phyloP scores from a whole-genome alignment of 768 basidiomycete genomes.

The Psilocybe cyanescens region DNA sequence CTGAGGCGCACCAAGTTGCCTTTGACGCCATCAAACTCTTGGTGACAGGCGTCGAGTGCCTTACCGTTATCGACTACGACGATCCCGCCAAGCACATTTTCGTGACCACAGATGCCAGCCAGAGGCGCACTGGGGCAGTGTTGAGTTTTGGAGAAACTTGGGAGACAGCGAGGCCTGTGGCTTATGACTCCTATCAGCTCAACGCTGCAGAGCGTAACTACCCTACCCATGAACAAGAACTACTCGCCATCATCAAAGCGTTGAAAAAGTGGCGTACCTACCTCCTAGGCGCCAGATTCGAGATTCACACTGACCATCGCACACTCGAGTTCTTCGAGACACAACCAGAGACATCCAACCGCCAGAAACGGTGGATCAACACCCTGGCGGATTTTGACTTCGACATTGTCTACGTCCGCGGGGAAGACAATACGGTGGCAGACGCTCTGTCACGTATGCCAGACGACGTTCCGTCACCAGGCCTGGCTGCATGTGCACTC shows the following conservation, averaged over 20 bases:
- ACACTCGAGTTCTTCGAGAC: slow-evolving; percentile 34
- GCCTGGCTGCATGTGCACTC: slow-evolving; percentile 5
- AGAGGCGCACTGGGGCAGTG: slow-evolving; percentile 29
- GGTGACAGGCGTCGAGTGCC: slow-evolving; percentile 19
- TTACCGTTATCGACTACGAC: slow-evolving; percentile 23
- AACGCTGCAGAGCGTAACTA: slow-evolving; percentile 35
- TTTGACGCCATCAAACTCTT: slow-evolving; percentile 32
- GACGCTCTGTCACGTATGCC: slow-evolving; percentile 38
- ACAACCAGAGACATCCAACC: slow-evolving; percentile 32
- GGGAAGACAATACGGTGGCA: slow-evolving; percentile 34
- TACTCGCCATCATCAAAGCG: slow-evolving; percentile 37
- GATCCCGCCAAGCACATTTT: slow-evolving; percentile 26
- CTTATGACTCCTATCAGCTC: slow-evolving; percentile 29
- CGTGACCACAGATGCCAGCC: slow-evolving; percentile 34
- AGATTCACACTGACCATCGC: slow-evolving; percentile 38
- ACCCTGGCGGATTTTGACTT: slow-evolving; percentile 38
- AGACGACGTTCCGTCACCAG: neutral
- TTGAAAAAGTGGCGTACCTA: slow-evolving; percentile 26
- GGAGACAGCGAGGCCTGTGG: slow-evolving; percentile 34
- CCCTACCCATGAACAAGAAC: slow-evolving; percentile 39
- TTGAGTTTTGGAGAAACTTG: slow-evolving; percentile 32
- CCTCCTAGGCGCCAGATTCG: slow-evolving; percentile 21
- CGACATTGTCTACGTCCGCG: slow-evolving; percentile 36
- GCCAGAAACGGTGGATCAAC: slow-evolving; percentile 37
- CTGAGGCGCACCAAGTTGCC: slow-evolving; percentile 20